Evolutionary conservation across 176 grass and related monocot species (phyloP), one percentile per base, ranked within the genome.

Genomic region (Bothriochloa decipiens): DNA sequence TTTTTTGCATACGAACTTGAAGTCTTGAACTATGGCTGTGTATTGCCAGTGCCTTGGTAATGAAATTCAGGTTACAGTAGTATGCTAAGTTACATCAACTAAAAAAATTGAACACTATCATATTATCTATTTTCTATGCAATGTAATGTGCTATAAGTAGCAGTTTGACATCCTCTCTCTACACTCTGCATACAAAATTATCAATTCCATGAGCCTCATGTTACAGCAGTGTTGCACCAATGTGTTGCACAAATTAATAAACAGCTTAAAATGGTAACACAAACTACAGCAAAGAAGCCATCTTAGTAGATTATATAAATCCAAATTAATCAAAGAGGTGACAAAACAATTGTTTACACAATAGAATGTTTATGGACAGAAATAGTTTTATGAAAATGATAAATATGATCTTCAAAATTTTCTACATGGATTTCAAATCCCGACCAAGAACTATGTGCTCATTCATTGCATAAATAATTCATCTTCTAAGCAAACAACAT

Each of bases 401-500:
- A 64, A 28, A 73, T 13, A 67, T 40, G 15, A 5, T 57, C 17
- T 74, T 79, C 12, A 77, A 37, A 50, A 86, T 57, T 79, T 81
- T 74, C 65, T 35, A 61, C 79, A 63, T 41, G 74, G 42, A 50
- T 74, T 43, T 86, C 39, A 78, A 46, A 86, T 42, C 6, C 47
- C 2, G n/a, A 18, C 16, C 42, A 79, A 61, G 60, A 67, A 29
- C 46, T 74, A 57, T 61, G 27, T 41, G 75, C 8, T 32, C 22
- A 83, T 74, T 37, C 78, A 79, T 83, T 35, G 7, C 57, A 42
- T 11, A 37, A 76, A 69, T 50, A 89, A 68, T 70, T 75, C 74
- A 77, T 68, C 11, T 43, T 57, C 68, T 73, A 83, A 45, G 45
- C 16, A 86, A 70, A 67, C 78, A 77, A 78, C 26, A 82, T 88